Base-by-base conservation (phyloP, 495 filamentous ascomycete genomes). In the Filosporella fistucella region DNA sequence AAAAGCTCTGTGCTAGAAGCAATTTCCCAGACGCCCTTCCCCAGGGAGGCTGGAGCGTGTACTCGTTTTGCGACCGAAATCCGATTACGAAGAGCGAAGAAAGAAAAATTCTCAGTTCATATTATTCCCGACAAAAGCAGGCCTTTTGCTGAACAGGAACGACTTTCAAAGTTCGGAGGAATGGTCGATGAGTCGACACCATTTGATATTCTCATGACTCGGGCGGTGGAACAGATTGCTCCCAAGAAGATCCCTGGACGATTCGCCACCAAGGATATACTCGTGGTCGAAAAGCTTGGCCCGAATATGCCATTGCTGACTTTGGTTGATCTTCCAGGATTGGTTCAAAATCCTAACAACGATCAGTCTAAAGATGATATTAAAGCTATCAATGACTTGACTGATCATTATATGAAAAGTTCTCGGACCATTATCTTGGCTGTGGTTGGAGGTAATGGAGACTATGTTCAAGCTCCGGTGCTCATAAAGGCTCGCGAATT, bases 31-130 rank as follows among this genome's bases (percentile, higher is more conserved):
- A 63, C 78, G 28, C 63, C 69, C 2, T 75, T 79, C 36, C 74
- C 76, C 14, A 64, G 69, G 10, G 66, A 61, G 12, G 63, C 63
- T 16, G 71, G 68, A n/a, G 66, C 78, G n/a, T 79, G 73, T 52
- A 83, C 79, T 0, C 65, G 76, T 0, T 82, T 77, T 44, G 75
- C 74, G 0, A 82, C 77, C 0, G 68, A 82, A 54, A 50, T 44
- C 3, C 30, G 81, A n/a, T 56, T 84, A 35, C 74, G 38, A 51
- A 0, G 45, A 12, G 14, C 16, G 18, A 38, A 39, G 16, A 8
- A 16, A 29, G n/a, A 32, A 14, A 20, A 18, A 20, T 34, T 45
- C 9, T 33, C 25, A 6, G 26, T 33, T 11, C 10, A 24, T 11
- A 37, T 28, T 25, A 25, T 47, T 13, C 45, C 22, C 16, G 35